A percentile compares a stretch with the other conserved stretches of the same genome.
Conservation (phyloP, 495 filamentous ascomycete species). For the Geopyxis carbonaria region DNA sequence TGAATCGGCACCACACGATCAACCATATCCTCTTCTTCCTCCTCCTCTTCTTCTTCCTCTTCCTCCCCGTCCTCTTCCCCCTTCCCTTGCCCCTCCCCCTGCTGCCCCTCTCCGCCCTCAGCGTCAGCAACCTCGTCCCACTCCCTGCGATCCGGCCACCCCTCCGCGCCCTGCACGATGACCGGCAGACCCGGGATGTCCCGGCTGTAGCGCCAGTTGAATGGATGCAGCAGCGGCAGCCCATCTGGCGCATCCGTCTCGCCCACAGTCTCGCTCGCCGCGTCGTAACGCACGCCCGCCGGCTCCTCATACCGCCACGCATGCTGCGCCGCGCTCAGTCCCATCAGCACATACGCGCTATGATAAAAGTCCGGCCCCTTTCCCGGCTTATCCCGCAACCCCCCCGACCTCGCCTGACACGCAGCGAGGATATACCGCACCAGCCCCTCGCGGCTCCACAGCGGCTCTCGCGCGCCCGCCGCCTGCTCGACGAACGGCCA, state of each 20-base stretch:
- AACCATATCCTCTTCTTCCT: conserved; percentile 33
- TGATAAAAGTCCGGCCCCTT: conserved; percentile 82
- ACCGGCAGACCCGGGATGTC: conserved; percentile 23
- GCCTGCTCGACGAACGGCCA: conserved; percentile 82
- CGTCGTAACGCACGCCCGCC: no score
- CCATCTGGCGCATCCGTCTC: no score
- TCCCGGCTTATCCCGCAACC: conserved; percentile 82
- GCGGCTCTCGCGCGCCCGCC: conserved; percentile 32
- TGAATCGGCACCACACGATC: conserved; percentile 45
- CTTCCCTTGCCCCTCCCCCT: no score
- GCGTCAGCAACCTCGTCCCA: conserved; percentile 16
- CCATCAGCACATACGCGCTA: conserved; percentile 74
- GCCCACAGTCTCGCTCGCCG: conserved; percentile 7
- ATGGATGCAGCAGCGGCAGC: conserved; percentile 34
- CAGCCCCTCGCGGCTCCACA: conserved; percentile 67
- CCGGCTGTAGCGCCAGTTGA: conserved; percentile 45
- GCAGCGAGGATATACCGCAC: conserved; percentile 76
- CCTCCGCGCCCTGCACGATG: conserved; percentile 12
- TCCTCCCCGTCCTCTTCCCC: conserved; percentile 9
- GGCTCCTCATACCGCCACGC: conserved; percentile 41
- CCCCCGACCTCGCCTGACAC: conserved; percentile 63
- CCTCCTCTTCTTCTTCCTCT: conserved; percentile 18
- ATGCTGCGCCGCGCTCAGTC: conserved; percentile 67
- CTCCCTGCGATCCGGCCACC: conserved; percentile 10
- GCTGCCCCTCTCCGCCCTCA: no score